These are phyloP conservation scores for Aspergillus caelatus DNA, from an alignment of 2,329 filamentous ascomycete species.

Conservation along the genomic window DNA sequence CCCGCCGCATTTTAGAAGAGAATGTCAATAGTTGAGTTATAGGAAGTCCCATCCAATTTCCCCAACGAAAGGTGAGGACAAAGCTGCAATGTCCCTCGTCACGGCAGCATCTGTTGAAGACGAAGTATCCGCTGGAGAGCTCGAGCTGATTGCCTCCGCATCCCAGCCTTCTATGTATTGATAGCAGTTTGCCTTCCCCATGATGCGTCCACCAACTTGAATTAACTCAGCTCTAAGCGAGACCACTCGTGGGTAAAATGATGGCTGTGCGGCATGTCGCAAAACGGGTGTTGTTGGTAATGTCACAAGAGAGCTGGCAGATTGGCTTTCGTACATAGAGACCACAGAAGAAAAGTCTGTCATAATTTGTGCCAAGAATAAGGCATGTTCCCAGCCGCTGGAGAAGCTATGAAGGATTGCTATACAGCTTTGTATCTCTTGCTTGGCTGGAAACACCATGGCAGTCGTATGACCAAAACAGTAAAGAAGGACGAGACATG, in stretches of 20 bases:
- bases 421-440: not conserved
- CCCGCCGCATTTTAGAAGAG: too few species aligned
- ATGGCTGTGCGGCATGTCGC: not conserved
- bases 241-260: not conserved
- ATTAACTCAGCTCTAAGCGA: not conserved
- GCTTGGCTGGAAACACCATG: not conserved
- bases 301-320: not conserved
- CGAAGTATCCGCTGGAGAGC: not conserved
- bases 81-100: not conserved
- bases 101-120: not conserved
- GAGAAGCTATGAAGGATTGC: not conserved
- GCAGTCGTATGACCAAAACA: not conserved
- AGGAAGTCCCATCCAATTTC: not conserved
- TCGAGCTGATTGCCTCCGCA: not conserved
- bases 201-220: not conserved
- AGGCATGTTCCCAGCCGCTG: not conserved
- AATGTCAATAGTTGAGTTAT: not conserved
- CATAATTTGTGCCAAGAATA: not conserved
- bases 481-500: not conserved
- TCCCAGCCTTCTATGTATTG: not conserved
- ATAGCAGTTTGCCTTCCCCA: not conserved
- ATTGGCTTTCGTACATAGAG: not conserved
- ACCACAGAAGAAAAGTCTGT: not conserved
- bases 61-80: not conserved
- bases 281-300: not conserved